A percentile compares a stretch with the other conserved stretches of the same genome.
phyloP scores from a whole-genome alignment of 2,329 filamentous ascomycete species.

The Moelleriella libera region DNA sequence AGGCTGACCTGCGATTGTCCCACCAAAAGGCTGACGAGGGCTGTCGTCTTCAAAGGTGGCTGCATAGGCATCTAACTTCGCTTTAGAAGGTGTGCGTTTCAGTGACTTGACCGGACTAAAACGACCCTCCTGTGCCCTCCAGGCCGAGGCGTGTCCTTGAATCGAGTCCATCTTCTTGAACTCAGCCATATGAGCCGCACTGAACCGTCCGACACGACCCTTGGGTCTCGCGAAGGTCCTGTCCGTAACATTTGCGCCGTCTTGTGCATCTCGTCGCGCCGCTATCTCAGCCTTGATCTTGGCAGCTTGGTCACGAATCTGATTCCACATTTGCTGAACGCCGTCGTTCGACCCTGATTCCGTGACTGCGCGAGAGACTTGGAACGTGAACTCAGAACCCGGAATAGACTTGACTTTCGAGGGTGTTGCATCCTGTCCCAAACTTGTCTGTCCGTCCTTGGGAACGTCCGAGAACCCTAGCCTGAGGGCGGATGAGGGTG shows the following conservation, averaged over 20 bases:
- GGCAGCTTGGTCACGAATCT: slow-evolving; percentile 57
- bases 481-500: slow-evolving; percentile 65
- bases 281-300: slow-evolving; percentile 56
- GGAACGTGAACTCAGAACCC: slow-evolving; percentile 53
- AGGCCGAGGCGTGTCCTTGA: slow-evolving; percentile 69
- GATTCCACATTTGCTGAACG: slow-evolving; percentile 46
- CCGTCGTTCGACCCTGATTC: slow-evolving; percentile 46
- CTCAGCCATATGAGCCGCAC: slow-evolving; percentile 69
- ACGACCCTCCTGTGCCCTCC: slow-evolving; percentile 43
- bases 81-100: slow-evolving; percentile 31
- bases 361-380: slow-evolving; percentile 40
- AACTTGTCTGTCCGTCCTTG: slow-evolving; percentile 24
- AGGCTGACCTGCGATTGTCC: background rate
- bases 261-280: slow-evolving; percentile 44
- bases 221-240: slow-evolving; percentile 72
- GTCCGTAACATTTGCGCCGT: slow-evolving; percentile 20
- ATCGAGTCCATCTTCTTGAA: slow-evolving; percentile 99
- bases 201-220: slow-evolving; percentile 66
- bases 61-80: slow-evolving; percentile 22
- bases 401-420: slow-evolving; percentile 39
- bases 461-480: slow-evolving; percentile 72
- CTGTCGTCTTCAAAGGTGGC: slow-evolving; percentile 6
- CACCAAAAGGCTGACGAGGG: too few species aligned
- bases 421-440: slow-evolving; percentile 37
- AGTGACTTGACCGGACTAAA: slow-evolving; percentile 31